Conservation (phyloP, 2,329 filamentous ascomycete genomes). For the Volutella citrinella region DNA sequence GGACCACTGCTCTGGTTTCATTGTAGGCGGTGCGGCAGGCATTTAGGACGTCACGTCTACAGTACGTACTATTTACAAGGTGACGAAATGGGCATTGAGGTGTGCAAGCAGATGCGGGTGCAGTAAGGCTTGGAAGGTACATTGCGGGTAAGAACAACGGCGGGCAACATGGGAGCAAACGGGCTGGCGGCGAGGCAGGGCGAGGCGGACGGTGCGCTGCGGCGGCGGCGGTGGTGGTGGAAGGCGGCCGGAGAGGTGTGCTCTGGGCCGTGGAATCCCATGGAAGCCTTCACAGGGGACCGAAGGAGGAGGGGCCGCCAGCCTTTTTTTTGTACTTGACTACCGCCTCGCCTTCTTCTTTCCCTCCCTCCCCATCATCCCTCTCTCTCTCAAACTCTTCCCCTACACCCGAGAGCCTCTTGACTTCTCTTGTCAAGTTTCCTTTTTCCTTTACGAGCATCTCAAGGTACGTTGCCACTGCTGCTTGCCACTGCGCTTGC, state of each 20-base stretch:
- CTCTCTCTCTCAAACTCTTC: slow-evolving; percentile 22
- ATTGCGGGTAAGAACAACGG: too few relatives aligned
- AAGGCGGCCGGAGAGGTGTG: slow-evolving; percentile 22
- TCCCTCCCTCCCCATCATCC: slow-evolving; percentile 18
- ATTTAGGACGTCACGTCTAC: too few relatives aligned
- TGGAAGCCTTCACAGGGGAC: slow-evolving; percentile 40
- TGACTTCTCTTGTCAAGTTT: slow-evolving; percentile 20
- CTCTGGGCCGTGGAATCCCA: slow-evolving; percentile 44
- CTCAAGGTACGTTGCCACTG: slow-evolving; percentile 22
- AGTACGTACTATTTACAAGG: too few relatives aligned
- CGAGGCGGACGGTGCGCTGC: slow-evolving; percentile 8
- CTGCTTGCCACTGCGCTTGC: slow-evolving; percentile 1
- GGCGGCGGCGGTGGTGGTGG: slow-evolving; percentile 10
- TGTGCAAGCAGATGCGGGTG: too few relatives aligned
- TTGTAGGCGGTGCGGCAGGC: too few relatives aligned
- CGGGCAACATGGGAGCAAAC: too few relatives aligned
- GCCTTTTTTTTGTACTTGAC: slow-evolving; percentile 37
- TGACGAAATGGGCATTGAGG: too few relatives aligned
- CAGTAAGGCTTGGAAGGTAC: too few relatives aligned
- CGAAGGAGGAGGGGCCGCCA: slow-evolving; percentile 26
- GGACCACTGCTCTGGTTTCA: too few relatives aligned
- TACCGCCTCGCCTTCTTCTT: slow-evolving; percentile 18
- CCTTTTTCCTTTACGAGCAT: slow-evolving; percentile 22
- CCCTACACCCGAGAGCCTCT: slow-evolving; percentile 22
- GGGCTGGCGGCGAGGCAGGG: too few relatives aligned